These are phyloP conservation scores for Leccinum laetum DNA, from an alignment of 1,284 basidiomycete species.

Conservation along the genomic window DNA sequence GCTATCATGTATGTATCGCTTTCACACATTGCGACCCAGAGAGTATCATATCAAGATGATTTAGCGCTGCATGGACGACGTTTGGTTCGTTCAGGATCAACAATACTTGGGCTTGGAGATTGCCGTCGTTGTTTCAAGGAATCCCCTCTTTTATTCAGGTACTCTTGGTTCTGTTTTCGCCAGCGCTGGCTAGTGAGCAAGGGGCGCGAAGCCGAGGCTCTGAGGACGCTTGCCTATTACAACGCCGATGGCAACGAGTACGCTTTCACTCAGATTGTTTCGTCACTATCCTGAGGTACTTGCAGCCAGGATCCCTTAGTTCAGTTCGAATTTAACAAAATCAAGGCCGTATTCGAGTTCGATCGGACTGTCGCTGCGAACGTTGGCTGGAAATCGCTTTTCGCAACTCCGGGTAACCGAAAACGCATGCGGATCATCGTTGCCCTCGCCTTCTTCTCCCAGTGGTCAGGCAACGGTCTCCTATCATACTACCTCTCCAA, in stretches of 20 bases:
- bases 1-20: slow-evolving; percentile 19
- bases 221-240: slow-evolving; percentile 70
- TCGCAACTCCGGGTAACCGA: slow-evolving; percentile 64
- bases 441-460: slow-evolving; percentile 70
- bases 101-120: slow-evolving; percentile 73
- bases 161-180: slow-evolving; percentile 56
- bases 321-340: slow-evolving; percentile 75
- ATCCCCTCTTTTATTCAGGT: slow-evolving; percentile 68
- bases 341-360: slow-evolving; percentile 73
- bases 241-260: slow-evolving; percentile 70
- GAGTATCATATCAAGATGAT: neutral
- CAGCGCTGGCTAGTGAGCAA: slow-evolving; percentile 72
- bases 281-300: slow-evolving; percentile 43
- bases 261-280: slow-evolving; percentile 11
- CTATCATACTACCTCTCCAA: slow-evolving; percentile 77
- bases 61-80: slow-evolving; percentile 72
- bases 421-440: slow-evolving; percentile 71
- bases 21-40: neutral
- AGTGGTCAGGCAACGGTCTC: slow-evolving; percentile 78
- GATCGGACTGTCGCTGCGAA: slow-evolving; percentile 56
- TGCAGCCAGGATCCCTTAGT: slow-evolving; percentile 69
- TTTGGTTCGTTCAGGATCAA: slow-evolving; percentile 72
- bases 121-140: slow-evolving; percentile 69
- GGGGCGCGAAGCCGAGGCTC: slow-evolving; percentile 61
- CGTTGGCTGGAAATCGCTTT: slow-evolving; percentile 62